Base-by-base conservation (phyloP, 2,329 filamentous ascomycete genomes). In the Pseudogymnoascus pannorum region DNA sequence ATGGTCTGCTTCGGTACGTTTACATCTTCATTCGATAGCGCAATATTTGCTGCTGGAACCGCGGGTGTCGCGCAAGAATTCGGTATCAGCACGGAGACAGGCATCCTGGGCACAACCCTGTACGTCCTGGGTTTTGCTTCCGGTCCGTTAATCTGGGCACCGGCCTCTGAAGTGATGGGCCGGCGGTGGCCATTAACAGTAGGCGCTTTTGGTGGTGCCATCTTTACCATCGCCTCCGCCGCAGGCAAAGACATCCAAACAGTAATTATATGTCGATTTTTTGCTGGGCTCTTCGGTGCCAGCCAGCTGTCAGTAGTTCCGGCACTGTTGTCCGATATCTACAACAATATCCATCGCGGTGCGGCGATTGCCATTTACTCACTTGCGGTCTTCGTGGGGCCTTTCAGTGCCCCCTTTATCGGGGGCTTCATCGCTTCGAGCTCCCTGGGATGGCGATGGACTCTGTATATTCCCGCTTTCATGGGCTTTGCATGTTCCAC, bases 371-470 rank as follows among this genome's bases (percentile, higher is more conserved):
- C 54, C 2, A 12, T 58, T 4, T 58, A 35, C 14, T 35, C 54
- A 5, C 7, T 58, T 9, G 24, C 22, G 4, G 54, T 58, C 5
- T 58, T 58, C 26, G 54, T n/a, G 7, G 54, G 54, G 5, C 54
- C 58, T 5, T 14, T 42, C 9, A 18, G 4, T 59, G 35, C 58
- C 2, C 81, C 81, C 0, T 77, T 82, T 33, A 73, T 79, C 4
- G 80, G 79, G 5, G 78, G 77, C 16, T 78, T 78, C 0, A 75
- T 81, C 35, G 64, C 73, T 4, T 72, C 76, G 60, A 75, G 74
- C 44, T 73, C 75, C 2, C 70, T 81, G 0, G 79, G 80, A 4
- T 83, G 81, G 81, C 75, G 80, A 5, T 83, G 80, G 80, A 79
- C 79, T 0, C 73, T 79, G 18, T 61, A 61, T 20, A 31, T 60